Base-by-base conservation (phyloP, 768 basidiomycete species). In the Antrodiella citrinella region DNA sequence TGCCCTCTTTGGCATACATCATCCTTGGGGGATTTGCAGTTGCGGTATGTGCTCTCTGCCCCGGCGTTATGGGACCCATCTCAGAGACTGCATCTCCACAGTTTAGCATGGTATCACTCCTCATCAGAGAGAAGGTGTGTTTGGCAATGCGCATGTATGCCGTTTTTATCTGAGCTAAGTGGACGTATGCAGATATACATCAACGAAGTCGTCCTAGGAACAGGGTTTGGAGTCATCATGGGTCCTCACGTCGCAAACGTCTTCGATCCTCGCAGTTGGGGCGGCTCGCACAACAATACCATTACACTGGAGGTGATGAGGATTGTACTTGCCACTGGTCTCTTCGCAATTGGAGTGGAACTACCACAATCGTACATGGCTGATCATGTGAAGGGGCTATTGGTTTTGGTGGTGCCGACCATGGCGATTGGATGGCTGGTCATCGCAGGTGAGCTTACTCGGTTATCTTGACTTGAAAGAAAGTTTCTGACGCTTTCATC, bases 321-420 rank as follows among this genome's bases (percentile, higher is more conserved):
- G 7, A 67, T 96, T 26, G 87, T 96, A 45, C 86, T 99, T 42
- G 94, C 86, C 2, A 84, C 88, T 1, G 90, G 91, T 22, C 79
- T 98, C 1, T 99, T 99, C 59, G 89, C 94, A 4, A 91, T 97
- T 25, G 95, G 95, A 2, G 91, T 95, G 21, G 94, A 99, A 64
- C 72, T 98, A 26, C 94, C 95, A 0, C 72, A 79, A 50, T 78
- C 82, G 1, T 97, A 97, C 70, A 81, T 97, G 75, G 72, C 72
- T 21, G 75, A 82, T 23, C 91, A 95, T 59, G 86, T 79, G 39
- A 84, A 76, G 57, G 80, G 88, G 35, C 67, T 90, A 0, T 52
- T 82, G 2, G 62, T 77, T 38, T 78, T 89, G 78, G 81, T 90
- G 15, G 74, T 90, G 0, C 87, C 88, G 2, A 89, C 87, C 1